Base-by-base conservation (phyloP, 139 green algal species). In the Chlamydomonas sphaeroides region DNA sequence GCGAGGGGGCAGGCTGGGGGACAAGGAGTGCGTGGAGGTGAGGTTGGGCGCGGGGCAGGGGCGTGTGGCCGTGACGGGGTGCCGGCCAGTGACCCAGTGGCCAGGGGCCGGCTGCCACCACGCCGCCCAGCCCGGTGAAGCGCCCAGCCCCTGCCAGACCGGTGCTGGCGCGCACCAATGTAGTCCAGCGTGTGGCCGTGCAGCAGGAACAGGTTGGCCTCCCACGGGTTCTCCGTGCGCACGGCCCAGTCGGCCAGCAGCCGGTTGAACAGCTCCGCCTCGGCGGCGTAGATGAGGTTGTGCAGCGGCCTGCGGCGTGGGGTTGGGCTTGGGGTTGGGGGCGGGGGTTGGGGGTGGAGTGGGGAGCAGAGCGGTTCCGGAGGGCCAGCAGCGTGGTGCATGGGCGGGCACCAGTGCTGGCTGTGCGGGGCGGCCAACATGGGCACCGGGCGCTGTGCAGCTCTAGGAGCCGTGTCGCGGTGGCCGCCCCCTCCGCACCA, bases 181-280 rank as follows among this genome's bases (percentile, higher is more conserved):
- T 61, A 80, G 38, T 63, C 61, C 17, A 48, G 59, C 38, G 28
- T 42, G 57, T 59, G 35, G 2, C 39, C 57, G 5, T 57, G 73
- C 4, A 80, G 5, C 57, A 33, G 69, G 56, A 80, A 80, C 28
- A 80, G 57, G 30, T 63, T 68, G 39, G 57, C 73, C 57, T 68
- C 73, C 69, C 73, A 80, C 14, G 73, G 73, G 57, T 80, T 80
- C 38, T 80, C 57, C 18, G 73, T 80, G 15, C 59, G 39, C 28
- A 69, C n/a, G 2, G 14, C 56, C 28, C 32, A 45, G 57, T 69
- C 73, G 0, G 4, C 57, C 56, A 80, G 73, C 38, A 80, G 36
- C 18, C 28, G 38, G 6, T 69, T 18, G 45, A 35, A 51, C 1
- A 80, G 17, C 28, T 68, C 26, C 25, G n/a, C 35, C 66, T 23